phyloP scores from a whole-genome alignment of 768 basidiomycete species.

The Suillus sp. region DNA sequence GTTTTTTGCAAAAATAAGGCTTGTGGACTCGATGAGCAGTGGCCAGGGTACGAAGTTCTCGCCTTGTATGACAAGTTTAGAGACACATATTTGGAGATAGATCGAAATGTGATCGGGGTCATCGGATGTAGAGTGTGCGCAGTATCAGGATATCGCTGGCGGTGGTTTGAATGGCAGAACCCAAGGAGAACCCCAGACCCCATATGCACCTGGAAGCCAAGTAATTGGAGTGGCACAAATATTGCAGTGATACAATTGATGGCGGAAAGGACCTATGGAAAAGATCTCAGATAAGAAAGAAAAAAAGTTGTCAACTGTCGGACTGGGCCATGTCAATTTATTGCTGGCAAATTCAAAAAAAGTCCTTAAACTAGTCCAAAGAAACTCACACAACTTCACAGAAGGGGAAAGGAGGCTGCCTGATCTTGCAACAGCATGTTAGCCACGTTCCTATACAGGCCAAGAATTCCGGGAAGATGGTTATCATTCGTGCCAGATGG shows the following conservation, averaged over 20 bases:
- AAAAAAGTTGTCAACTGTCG: not conserved
- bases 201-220: not conserved
- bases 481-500: not conserved
- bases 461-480: not conserved
- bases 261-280: constrained; percentile 3
- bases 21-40: not conserved
- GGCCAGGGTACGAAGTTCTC: not conserved
- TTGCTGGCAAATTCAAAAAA: constrained; percentile 7
- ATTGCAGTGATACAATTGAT: not conserved
- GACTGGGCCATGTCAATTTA: constrained; percentile 2
- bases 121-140: not conserved
- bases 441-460: constrained; percentile 6
- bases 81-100: not conserved
- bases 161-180: not conserved
- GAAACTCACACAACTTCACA: constrained; percentile 3
- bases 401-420: constrained; percentile 6
- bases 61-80: not conserved
- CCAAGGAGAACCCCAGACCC: not conserved
- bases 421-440: constrained; percentile 8
- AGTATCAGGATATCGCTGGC: not conserved
- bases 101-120: not conserved
- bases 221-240: not conserved
- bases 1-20: not conserved
- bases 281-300: constrained; percentile 8
- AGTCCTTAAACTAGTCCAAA: constrained; percentile 6